Conservation (phyloP, 768 basidiomycete genomes). For the Paxillus rubicundulus region DNA sequence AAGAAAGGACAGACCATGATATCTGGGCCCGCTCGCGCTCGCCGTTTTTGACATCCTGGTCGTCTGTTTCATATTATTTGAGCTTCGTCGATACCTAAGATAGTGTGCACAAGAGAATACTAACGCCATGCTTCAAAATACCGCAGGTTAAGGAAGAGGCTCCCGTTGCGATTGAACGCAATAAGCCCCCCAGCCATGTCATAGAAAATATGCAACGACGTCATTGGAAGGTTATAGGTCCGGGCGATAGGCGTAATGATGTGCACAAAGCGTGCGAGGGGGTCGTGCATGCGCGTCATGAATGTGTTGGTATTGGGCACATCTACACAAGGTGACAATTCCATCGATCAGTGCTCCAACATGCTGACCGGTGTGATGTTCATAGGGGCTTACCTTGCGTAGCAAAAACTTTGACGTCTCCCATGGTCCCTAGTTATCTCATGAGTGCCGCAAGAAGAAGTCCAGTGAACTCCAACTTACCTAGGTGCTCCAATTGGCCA, state of each 20-base stretch:
- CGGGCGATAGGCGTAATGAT: slow-evolving; percentile 62
- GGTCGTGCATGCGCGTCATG: slow-evolving; percentile 50
- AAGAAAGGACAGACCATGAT: slow-evolving; percentile 57
- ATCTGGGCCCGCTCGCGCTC: slow-evolving; percentile 62
- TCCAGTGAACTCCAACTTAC: slow-evolving; percentile 34
- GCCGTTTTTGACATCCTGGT: slow-evolving; percentile 58
- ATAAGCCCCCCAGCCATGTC: slow-evolving; percentile 79
- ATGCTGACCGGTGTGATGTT: background rate
- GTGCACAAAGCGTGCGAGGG: slow-evolving; percentile 69
- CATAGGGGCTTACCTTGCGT: slow-evolving; percentile 48
- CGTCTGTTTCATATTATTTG: slow-evolving; percentile 47
- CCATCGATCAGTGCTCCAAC: slow-evolving; percentile 1
- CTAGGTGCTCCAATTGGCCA: slow-evolving; percentile 60
- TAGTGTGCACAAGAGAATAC: slow-evolving; percentile 25
- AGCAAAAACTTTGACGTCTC: slow-evolving; percentile 58
- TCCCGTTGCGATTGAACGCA: slow-evolving; percentile 90
- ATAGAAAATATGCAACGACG: slow-evolving; percentile 83
- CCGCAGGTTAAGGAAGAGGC: slow-evolving; percentile 84
- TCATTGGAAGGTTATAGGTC: slow-evolving; percentile 71
- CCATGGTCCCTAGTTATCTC: slow-evolving; percentile 51
- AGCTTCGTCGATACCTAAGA: background rate
- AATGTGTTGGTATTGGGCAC: slow-evolving; percentile 50
- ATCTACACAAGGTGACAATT: slow-evolving; percentile 41
- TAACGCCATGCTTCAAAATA: slow-evolving; percentile 87
- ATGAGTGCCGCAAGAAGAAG: background rate